phyloP scores from a whole-genome alignment of 2,329 filamentous ascomycete species.

The Aspergillus sp. region DNA sequence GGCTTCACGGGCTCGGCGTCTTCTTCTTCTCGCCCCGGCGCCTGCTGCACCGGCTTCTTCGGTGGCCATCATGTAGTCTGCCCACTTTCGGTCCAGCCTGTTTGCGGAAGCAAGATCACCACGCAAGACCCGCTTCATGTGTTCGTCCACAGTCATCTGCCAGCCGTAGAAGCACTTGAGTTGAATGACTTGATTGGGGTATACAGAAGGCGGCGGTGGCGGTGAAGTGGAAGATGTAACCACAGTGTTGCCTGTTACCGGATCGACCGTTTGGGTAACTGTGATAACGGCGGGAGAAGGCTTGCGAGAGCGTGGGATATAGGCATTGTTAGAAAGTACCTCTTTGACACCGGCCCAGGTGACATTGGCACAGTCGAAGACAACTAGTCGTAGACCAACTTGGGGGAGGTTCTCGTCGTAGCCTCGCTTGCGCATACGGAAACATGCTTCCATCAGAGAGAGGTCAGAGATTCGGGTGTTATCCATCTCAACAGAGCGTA shows the following conservation, averaged over 20 bases:
- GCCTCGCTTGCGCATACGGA: constrained; percentile 67
- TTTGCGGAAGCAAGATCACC: constrained; percentile 71
- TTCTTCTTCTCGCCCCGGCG: constrained; percentile 62
- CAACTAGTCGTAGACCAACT: constrained; percentile 68
- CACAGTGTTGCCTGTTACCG: too few relatives aligned
- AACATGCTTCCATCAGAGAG: constrained; percentile 75
- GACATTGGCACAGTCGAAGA: constrained; percentile 88
- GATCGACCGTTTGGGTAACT: too few relatives aligned
- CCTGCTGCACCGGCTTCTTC: constrained; percentile 69
- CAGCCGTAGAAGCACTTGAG: constrained; percentile 94
- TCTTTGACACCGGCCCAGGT: constrained; percentile 91
- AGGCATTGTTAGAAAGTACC: constrained; percentile 78
- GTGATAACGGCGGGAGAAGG: constrained; percentile 10
- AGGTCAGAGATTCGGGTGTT: constrained; percentile 89
- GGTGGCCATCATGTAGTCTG: constrained; percentile 85
- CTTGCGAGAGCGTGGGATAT: constrained; percentile 54
- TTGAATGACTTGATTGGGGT: constrained; percentile 72
- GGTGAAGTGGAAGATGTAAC: constrained; percentile 15
- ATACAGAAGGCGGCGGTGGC: constrained; percentile 31
- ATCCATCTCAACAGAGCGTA: constrained; percentile 78
- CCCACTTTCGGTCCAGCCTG: constrained; percentile 86
- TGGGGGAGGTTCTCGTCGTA: constrained; percentile 46
- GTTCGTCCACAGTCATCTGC: constrained; percentile 92
- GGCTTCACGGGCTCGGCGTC: constrained; percentile 75
- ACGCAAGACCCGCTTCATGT: constrained; percentile 76